These are phyloP conservation scores for Saccharomyces hybrid DNA, from an alignment of 1,139 yeast genomes.

Conservation along the genomic window DNA sequence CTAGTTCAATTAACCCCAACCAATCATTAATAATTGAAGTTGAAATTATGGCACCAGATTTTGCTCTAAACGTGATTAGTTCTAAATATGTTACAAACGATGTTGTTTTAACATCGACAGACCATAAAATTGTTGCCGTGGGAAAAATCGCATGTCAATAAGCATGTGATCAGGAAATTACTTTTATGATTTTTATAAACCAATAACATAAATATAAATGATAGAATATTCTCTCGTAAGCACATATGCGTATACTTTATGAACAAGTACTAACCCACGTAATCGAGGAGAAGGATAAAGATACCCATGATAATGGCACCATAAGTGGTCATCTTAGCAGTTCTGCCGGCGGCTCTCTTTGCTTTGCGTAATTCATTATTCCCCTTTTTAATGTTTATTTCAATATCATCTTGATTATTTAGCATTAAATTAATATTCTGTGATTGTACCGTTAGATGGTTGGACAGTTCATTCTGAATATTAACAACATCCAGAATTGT, in stretches of 20 bases:
- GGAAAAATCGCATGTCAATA: neutral
- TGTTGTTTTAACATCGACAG: neutral
- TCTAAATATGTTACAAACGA: neutral
- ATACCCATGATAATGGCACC: slow-evolving; percentile 57
- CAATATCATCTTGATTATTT: slow-evolving; percentile 65
- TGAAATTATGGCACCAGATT: neutral
- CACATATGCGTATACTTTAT: neutral
- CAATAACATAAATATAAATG: neutral
- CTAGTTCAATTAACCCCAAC: neutral
- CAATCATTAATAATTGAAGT: neutral
- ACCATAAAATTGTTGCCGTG: neutral
- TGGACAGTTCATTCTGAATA: slow-evolving; percentile 67
- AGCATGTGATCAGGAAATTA: neutral
- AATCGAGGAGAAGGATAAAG: slow-evolving; percentile 56
- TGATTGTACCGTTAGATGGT: slow-evolving; percentile 70
- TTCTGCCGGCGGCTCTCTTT: slow-evolving; percentile 58
- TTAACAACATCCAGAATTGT: slow-evolving; percentile 76
- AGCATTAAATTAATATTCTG: slow-evolving; percentile 61
- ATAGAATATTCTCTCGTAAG: neutral
- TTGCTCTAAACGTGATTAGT: neutral
- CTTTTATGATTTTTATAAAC: too few relatives aligned
- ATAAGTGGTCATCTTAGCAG: slow-evolving; percentile 59
- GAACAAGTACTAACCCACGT: slow-evolving; percentile 19
- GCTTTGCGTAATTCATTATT: slow-evolving; percentile 69
- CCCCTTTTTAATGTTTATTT: slow-evolving; percentile 63